These are phyloP conservation scores for Citrullus amarus DNA, from an alignment of 306 rosid species.

Conservation along the genomic window DNA sequence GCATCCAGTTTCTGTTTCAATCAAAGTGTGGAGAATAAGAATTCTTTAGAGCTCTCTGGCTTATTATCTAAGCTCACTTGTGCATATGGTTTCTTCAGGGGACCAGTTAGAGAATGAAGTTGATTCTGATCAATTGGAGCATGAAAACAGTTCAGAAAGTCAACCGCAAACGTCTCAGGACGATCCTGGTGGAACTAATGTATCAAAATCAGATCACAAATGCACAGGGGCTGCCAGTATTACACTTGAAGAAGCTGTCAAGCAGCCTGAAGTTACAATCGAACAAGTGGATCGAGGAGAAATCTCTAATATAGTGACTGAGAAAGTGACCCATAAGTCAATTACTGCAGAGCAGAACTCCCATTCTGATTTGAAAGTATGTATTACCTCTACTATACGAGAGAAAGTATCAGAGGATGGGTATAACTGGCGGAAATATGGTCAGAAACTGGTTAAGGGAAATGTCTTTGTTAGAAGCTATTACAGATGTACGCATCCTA, in stretches of 20 bases:
- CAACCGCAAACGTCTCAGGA: constrained; percentile 24
- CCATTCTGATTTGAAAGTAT: constrained; percentile 32
- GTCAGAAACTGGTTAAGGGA: constrained; percentile 77
- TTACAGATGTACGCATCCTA: constrained; percentile 70
- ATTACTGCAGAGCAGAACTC: constrained; percentile 7
- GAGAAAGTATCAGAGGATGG: constrained; percentile 73
- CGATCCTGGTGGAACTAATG: constrained; percentile 17
- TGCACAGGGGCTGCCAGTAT: constrained; percentile 8
- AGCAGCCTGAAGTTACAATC: constrained; percentile 26
- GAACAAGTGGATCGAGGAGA: constrained; percentile 33
- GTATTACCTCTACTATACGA: constrained; percentile 36
- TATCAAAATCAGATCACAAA: constrained; percentile 21
- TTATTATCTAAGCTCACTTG: constrained; percentile 23
- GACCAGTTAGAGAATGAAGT: constrained; percentile 29
- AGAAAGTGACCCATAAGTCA: constrained; percentile 33
- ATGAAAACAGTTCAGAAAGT: constrained; percentile 23
- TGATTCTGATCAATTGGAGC: constrained; percentile 37
- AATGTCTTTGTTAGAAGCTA: constrained; percentile 71
- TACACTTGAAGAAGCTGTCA: constrained; percentile 15
- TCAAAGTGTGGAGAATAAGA: constrained; percentile 3
- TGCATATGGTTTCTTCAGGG: constrained; percentile 61
- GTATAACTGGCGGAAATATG: constrained; percentile 90
- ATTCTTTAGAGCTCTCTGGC: constrained; percentile 7
- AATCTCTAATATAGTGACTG: constrained; percentile 18
- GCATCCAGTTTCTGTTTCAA: constrained; percentile 5